Percentiles rank a stretch among this genome's conserved stretches.
Conservation (phyloP, 345 rosid species). For the Boechera stricta region DNA sequence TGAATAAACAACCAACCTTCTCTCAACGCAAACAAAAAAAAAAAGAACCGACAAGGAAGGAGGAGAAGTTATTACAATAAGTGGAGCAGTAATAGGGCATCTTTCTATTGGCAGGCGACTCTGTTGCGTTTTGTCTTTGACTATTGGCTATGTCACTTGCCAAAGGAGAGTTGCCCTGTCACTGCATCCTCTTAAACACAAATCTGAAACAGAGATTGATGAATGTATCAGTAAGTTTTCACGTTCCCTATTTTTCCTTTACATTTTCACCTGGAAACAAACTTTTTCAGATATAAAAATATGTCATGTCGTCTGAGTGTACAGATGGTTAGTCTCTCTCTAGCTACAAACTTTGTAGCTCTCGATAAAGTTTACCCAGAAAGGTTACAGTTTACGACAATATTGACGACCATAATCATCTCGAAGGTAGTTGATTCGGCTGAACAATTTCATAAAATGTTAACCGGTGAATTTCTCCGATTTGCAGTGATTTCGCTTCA, state of each 20-base stretch:
- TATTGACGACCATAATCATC: too few species aligned
- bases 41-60: not conserved
- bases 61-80: slow-evolving; percentile 31
- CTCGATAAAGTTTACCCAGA: too few species aligned
- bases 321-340: too few species aligned
- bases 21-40: slow-evolving; percentile 1
- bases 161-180: slow-evolving; percentile 52
- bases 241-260: not conserved
- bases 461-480: not conserved
- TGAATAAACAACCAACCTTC: slow-evolving; percentile 22
- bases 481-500: not conserved
- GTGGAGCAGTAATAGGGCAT: slow-evolving; percentile 46
- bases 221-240: slow-evolving; percentile 19
- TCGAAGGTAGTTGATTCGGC: too few species aligned
- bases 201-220: not conserved
- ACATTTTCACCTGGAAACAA: not conserved
- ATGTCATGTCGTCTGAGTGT: too few species aligned
- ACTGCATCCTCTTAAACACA: slow-evolving; percentile 44
- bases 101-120: slow-evolving; percentile 48
- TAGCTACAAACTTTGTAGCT: too few species aligned
- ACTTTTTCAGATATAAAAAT: not conserved
- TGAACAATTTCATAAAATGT: not conserved
- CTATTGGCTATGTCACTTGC: slow-evolving; percentile 37
- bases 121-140: slow-evolving; percentile 3
- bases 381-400: too few species aligned